Evolutionary conservation across 2,329 filamentous ascomycete species (phyloP).

Genomic region (Alternaria brassicicola): DNA sequence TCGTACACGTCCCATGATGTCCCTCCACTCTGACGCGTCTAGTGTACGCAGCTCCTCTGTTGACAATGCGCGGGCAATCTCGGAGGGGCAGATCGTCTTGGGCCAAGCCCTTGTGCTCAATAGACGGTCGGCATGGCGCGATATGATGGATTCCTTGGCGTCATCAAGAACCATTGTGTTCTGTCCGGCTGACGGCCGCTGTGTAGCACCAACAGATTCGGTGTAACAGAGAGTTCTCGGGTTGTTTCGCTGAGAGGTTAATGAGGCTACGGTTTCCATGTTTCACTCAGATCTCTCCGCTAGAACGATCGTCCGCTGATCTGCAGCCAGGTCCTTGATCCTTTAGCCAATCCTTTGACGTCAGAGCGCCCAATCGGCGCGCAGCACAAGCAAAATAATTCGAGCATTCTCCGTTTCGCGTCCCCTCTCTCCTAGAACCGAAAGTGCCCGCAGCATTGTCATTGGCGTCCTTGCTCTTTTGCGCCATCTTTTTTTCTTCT

Average conservation of each 20-base stretch:
- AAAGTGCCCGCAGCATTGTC: slow-evolving; percentile 24
- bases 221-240: background rate
- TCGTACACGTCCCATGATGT: slow-evolving; percentile 55
- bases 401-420: slow-evolving; percentile 7
- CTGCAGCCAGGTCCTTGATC: slow-evolving; percentile 21
- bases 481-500: slow-evolving; percentile 2
- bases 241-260: background rate
- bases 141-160: slow-evolving; percentile 20
- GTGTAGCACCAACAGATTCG: background rate
- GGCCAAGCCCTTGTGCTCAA: slow-evolving; percentile 47
- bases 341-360: slow-evolving; percentile 26
- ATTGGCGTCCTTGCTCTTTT: slow-evolving; percentile 17
- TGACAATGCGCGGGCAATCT: slow-evolving; percentile 56
- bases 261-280: slow-evolving; percentile 4
- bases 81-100: slow-evolving; percentile 61
- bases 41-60: slow-evolving; percentile 45
- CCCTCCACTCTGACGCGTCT: slow-evolving; percentile 50
- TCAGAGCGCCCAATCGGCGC: slow-evolving; percentile 39
- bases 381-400: slow-evolving; percentile 23
- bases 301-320: slow-evolving; percentile 18
- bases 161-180: slow-evolving; percentile 28
- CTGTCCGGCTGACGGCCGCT: background rate
- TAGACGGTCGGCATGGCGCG: slow-evolving; percentile 33
- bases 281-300: slow-evolving; percentile 20
- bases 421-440: slow-evolving; percentile 25